Evolutionary conservation across 2,329 filamentous ascomycete genomes (phyloP), one percentile per base, ranked within the genome.

Genomic region (Trichoderma citrinoviride): DNA sequence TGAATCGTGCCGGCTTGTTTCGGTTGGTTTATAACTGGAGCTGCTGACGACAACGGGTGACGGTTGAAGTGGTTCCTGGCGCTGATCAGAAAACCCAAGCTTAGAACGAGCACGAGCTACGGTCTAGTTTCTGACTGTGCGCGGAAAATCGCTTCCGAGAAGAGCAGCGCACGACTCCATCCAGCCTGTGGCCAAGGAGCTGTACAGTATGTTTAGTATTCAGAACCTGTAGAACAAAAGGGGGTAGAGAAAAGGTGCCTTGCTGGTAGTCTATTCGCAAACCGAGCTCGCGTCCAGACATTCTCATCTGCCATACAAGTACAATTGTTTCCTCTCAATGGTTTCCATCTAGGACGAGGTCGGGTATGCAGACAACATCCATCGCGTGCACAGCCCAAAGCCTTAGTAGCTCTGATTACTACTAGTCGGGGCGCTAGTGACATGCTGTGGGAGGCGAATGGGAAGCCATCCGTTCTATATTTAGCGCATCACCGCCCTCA

Each of bases 1-100:
- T 55, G 53, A 55, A 41, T 55, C 53, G 53, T 15, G 33, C 50
- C 21, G 41, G 12, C 46, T 37, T 47, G 44, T 47, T 29, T 44
- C 54, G 33, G 33, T 37, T 37, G 33, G 10, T 37, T 14, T 10
- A 37, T 37, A 14, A 37, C 25, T 65, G 56, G 63, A 61, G 47
- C 63, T 65, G 63, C 56, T 65, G 55, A 65, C 56, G 63, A 61
- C 56, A 17, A 44, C 37, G n/a, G 49, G 40, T 56, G 44, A 54
- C 33, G 33, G 61, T 43, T 15, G 41, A 7, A n/a, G 61, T 64
- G 61, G 61, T 55, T 49, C 52, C 43, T 57, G 50, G 27, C 44
- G 61, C 61, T 56, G 53, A 57, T 64, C 61, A 37, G 27, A 47
- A 17, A n/a, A 10, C 10, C 33, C 33, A 14, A 37, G 33, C 33